These are phyloP conservation scores for Delonix regia DNA, from an alignment of 306 rosid genomes.

Conservation along the genomic window DNA sequence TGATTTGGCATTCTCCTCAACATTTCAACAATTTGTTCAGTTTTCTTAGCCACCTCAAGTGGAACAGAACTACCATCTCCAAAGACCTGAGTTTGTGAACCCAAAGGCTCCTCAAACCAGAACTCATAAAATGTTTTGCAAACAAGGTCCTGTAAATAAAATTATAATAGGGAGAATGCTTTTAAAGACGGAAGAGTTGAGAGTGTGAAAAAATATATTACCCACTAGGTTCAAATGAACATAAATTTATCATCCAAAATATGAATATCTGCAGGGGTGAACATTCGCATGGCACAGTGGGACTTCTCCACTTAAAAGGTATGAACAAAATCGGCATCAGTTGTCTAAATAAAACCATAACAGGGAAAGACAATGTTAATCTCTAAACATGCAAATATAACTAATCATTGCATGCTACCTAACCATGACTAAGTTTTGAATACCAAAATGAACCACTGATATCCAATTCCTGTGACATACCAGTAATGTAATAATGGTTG, in stretches of 20 bases:
- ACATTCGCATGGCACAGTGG: slow-evolving; percentile 25
- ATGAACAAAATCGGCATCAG: slow-evolving; percentile 19
- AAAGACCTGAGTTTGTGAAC: slow-evolving; percentile 66
- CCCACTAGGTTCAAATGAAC: slow-evolving; percentile 22
- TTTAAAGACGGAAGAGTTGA: slow-evolving; percentile 15
- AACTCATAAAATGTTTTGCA: slow-evolving; percentile 96
- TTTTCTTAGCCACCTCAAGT: slow-evolving; percentile 81
- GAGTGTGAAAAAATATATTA: background rate
- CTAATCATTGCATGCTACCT: background rate
- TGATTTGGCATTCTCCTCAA: slow-evolving; percentile 81
- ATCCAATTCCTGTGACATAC: background rate
- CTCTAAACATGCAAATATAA: background rate
- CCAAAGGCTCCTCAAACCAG: slow-evolving; percentile 97
- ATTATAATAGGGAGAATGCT: slow-evolving; percentile 23
- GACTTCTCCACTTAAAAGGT: slow-evolving; percentile 1
- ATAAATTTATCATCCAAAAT: slow-evolving; percentile 12
- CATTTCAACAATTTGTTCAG: slow-evolving; percentile 97
- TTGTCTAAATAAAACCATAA: background rate
- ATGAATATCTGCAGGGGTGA: slow-evolving; percentile 9
- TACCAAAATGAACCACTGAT: background rate
- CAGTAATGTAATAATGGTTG: background rate
- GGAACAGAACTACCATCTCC: slow-evolving; percentile 93
- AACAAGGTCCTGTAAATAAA: slow-evolving; percentile 81
- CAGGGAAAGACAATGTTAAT: background rate
- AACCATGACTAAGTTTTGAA: background rate